Base-by-base conservation (phyloP, 2,329 filamentous ascomycete genomes). In the Tolypocladium ophioglossoides region DNA sequence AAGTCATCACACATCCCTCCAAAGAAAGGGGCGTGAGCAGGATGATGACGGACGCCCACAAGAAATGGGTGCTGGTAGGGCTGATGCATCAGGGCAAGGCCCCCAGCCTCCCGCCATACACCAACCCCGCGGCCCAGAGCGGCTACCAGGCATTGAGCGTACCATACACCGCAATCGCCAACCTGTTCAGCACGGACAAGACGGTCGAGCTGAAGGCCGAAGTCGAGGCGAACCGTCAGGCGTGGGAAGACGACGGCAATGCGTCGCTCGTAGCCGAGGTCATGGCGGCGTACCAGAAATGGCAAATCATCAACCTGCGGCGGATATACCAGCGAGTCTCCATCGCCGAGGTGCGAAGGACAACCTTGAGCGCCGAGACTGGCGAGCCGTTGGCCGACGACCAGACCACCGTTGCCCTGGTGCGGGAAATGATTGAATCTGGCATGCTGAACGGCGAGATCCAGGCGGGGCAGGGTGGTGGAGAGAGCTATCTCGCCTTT, bases 21-120 rank as follows among this genome's bases (percentile, higher is more conserved):
- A 76, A 74, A 52, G 84, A 84, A 22, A 74, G 77, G 35, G 77
- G 82, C 38, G 76, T 83, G 14, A 92, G 86, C 68, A 85, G 84
- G 66, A 78, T 95, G 51, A 94, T 94, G 86, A 76, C 87, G 4
- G 90, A 96, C 60, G 89, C 89, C 7, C 92, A 95, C 75, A 95
- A 92, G 72, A 95, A 92, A 70, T 96, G 90, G 87, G 67, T 95
- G 10, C 73, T 99, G 18, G 78, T 91, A 11, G 83, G 84, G 52
- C 76, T 96, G 53, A 73, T 99, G 20, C 76, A 81, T 8, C 74
- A 84, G 52, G 91, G 91, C 59, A 80, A 76, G 62, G 74, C 75
- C 5, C 72, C 74, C 2, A 61, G 69, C 0, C 65, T 82, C 11
- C 87, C 88, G 1, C 73, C 77, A 40, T 79, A 80, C 49, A 78